phyloP scores from a whole-genome alignment of 225 moss, liverwort and hornwort species.

The Neckera pumila region DNA sequence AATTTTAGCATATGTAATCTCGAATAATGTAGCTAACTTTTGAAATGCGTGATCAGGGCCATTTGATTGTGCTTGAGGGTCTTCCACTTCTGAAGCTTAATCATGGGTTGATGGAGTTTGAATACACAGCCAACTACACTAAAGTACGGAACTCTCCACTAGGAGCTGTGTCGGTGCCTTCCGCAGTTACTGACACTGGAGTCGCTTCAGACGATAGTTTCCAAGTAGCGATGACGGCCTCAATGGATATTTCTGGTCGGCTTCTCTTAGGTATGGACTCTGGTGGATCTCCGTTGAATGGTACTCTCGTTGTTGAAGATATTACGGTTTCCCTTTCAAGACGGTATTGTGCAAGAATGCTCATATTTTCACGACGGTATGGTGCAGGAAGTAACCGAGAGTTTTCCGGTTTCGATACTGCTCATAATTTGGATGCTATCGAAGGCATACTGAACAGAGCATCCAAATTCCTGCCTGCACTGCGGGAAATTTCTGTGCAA shows the following conservation, averaged over 20 bases:
- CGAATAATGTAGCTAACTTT: background rate
- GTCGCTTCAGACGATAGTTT: background rate
- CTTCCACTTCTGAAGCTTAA: constrained; percentile 46
- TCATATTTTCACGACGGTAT: background rate
- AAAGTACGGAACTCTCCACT: background rate
- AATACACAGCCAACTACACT: constrained; percentile 46
- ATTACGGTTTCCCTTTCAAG: background rate
- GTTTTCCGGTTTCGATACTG: constrained; percentile 62
- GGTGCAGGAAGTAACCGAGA: constrained; percentile 91
- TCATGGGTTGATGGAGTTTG: constrained; percentile 86
- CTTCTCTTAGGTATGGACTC: constrained; percentile 65
- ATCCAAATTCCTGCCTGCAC: constrained; percentile 48
- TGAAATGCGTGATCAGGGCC: constrained; percentile 45
- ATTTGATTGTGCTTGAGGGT: constrained; percentile 73
- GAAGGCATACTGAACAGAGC: constrained; percentile 64
- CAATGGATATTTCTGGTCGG: constrained; percentile 59
- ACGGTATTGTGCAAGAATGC: background rate
- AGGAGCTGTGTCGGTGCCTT: background rate
- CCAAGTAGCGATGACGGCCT: constrained; percentile 79
- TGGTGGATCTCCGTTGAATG: background rate
- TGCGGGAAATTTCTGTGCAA: constrained; percentile 32
- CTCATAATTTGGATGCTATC: constrained; percentile 32
- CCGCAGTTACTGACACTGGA: background rate
- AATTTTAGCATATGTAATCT: background rate
- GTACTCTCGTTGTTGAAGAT: background rate